Evolutionary conservation across 495 filamentous ascomycete species (phyloP).

Genomic region (Cairneyella variabilis): DNA sequence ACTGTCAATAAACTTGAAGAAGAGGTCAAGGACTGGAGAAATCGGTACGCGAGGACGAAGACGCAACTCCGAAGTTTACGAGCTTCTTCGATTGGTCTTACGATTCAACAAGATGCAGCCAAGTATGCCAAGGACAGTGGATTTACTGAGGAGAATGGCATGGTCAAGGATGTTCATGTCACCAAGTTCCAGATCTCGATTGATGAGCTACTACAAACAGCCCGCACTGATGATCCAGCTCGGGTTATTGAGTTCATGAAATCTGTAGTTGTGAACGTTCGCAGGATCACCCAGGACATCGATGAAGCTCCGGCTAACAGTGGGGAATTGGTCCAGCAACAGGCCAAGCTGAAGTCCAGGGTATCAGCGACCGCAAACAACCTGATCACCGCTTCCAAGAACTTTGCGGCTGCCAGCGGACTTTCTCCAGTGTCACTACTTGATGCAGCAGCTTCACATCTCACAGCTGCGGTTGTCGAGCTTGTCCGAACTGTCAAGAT

Average conservation of each 20-base stretch:
- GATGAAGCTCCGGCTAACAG: constrained; percentile 51
- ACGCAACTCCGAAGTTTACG: constrained; percentile 79
- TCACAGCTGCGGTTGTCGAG: constrained; percentile 81
- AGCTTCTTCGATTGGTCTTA: constrained; percentile 70
- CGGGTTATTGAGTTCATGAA: constrained; percentile 78
- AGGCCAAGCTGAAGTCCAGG: constrained; percentile 66
- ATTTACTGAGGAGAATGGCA: constrained; percentile 65
- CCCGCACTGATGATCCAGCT: constrained; percentile 66
- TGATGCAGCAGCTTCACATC: constrained; percentile 92
- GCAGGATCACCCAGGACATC: constrained; percentile 75
- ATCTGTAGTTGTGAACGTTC: constrained; percentile 71
- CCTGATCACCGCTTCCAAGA: constrained; percentile 88
- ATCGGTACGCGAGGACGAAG: constrained; percentile 81
- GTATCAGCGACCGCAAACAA: constrained; percentile 93
- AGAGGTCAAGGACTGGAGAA: constrained; percentile 84
- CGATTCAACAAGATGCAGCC: constrained; percentile 60
- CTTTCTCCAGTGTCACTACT: constrained; percentile 92
- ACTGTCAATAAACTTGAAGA: constrained; percentile 72
- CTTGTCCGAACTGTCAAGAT: constrained; percentile 81
- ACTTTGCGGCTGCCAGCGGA: constrained; percentile 74
- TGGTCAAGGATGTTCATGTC: constrained; percentile 86
- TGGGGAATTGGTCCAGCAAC: constrained; percentile 43
- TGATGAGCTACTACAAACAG: constrained; percentile 81
- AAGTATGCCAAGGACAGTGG: constrained; percentile 64
- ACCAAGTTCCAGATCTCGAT: constrained; percentile 94